Conservation (phyloP, 495 filamentous ascomycete genomes). For the Podospora comata region DNA sequence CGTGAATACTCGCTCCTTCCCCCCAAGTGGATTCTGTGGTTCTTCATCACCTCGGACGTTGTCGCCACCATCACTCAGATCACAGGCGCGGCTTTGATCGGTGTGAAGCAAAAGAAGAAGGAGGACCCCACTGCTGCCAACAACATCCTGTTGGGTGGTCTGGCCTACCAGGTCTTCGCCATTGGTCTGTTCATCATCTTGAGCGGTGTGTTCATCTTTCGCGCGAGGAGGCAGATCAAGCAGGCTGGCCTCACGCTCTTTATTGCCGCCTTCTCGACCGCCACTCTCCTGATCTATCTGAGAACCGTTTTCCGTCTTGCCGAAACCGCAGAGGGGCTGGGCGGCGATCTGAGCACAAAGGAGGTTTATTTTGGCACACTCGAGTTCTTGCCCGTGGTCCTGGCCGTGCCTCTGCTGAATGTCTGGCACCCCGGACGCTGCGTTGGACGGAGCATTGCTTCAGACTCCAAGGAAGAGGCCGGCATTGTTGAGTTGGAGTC, state of each 20-base stretch:
- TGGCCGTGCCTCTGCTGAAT: constrained; percentile 43
- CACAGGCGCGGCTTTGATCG: constrained; percentile 48
- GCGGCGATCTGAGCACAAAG: constrained; percentile 41
- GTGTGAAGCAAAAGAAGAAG: constrained; percentile 38
- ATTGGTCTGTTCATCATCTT: constrained; percentile 50
- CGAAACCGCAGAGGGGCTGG: constrained; percentile 52
- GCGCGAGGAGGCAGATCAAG: constrained; percentile 19
- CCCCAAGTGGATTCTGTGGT: constrained; percentile 41
- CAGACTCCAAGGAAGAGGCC: neutral
- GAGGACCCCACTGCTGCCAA: constrained; percentile 47
- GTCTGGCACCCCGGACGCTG: constrained; percentile 50
- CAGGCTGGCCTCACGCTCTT: constrained; percentile 26
- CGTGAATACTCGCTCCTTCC: constrained; percentile 35
- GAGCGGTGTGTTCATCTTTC: constrained; percentile 31
- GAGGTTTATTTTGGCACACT: constrained; percentile 52
- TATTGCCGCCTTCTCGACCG: constrained; percentile 36
- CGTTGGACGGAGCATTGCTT: constrained; percentile 24
- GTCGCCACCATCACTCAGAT: constrained; percentile 52
- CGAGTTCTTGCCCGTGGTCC: constrained; percentile 52
- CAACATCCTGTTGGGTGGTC: constrained; percentile 50
- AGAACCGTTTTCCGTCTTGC: constrained; percentile 53
- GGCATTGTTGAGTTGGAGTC: constrained; percentile 6
- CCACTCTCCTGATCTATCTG: constrained; percentile 50
- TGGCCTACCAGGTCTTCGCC: constrained; percentile 48
- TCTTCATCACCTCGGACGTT: constrained; percentile 50